Percentiles rank a stretch among this genome's conserved stretches.
Conservation (phyloP, 2,329 filamentous ascomycete species). For the Dactylella cylindrospora region DNA sequence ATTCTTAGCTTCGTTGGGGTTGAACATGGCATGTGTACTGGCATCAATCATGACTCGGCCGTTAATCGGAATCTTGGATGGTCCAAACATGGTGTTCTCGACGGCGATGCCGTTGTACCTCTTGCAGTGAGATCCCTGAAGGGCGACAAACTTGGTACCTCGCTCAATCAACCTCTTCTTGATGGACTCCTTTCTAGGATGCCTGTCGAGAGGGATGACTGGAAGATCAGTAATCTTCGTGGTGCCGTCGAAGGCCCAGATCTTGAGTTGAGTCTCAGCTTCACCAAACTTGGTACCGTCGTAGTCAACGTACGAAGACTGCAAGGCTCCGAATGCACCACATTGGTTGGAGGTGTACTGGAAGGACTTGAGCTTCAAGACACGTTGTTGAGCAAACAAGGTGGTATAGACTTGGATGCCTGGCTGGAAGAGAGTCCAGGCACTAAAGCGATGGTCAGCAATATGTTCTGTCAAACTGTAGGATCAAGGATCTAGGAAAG, state of each 20-base stretch:
- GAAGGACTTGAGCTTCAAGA: constrained; percentile 16
- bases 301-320: constrained; percentile 71
- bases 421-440: constrained; percentile 40
- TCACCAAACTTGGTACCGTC: constrained; percentile 84
- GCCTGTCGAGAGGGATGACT: constrained; percentile 70
- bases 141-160: constrained; percentile 77
- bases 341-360: not conserved
- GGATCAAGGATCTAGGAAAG: not conserved
- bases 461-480: not conserved
- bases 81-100: constrained; percentile 60
- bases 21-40: constrained; percentile 76
- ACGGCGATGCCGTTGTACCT: constrained; percentile 75
- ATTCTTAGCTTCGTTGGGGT: constrained; percentile 63
- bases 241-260: constrained; percentile 75
- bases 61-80: constrained; percentile 80
- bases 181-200: constrained; percentile 69
- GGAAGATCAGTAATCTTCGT: constrained; percentile 78
- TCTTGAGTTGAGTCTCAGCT: constrained; percentile 68
- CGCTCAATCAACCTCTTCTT: constrained; percentile 71
- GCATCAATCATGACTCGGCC: constrained; percentile 87
- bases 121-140: constrained; percentile 82
- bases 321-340: not conserved
- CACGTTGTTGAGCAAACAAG: constrained; percentile 14
- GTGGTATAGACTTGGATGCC: constrained; percentile 21
- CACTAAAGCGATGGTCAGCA: constrained; percentile 13